phyloP scores from a whole-genome alignment of 352 stramenopile species.

The Pythium volutum region DNA sequence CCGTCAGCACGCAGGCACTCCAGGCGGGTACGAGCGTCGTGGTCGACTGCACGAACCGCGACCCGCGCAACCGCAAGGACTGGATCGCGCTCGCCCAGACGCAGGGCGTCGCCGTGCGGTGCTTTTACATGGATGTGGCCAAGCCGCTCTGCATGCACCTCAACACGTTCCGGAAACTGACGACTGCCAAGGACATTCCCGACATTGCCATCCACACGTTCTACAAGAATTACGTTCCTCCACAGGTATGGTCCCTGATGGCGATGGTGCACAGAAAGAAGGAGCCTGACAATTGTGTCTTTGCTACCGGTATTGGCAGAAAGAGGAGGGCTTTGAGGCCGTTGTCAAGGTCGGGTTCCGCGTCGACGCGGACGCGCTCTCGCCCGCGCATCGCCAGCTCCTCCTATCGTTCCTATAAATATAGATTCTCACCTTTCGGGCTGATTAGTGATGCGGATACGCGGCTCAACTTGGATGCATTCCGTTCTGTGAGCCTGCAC shows the following conservation, averaged over 20 bases:
- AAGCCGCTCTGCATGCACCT: conserved; percentile 84
- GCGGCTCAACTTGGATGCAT: conserved; percentile 3
- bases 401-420: conserved; percentile 67
- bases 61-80: conserved; percentile 51
- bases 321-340: conserved; percentile 67
- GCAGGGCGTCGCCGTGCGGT: conserved; percentile 61
- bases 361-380: conserved; percentile 35
- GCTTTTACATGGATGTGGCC: conserved; percentile 72
- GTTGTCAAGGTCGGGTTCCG: conserved; percentile 70
- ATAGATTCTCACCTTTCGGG: no score
- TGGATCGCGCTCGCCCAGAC: conserved; percentile 73
- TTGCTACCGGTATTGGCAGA: no score
- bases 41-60: conserved; percentile 86
- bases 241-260: conserved; percentile 25
- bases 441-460: conserved; percentile 12
- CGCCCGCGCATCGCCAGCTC: conserved; percentile 34
- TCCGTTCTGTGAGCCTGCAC: not conserved
- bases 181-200: conserved; percentile 68
- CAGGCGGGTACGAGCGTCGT: conserved; percentile 66
- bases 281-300: not conserved
- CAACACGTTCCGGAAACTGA: conserved; percentile 81
- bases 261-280: not conserved
- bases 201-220: conserved; percentile 87
- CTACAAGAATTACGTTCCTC: conserved; percentile 73
- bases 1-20: conserved; percentile 53